Conservation (phyloP, 768 basidiomycete species). For the Russula ochroleuca region DNA sequence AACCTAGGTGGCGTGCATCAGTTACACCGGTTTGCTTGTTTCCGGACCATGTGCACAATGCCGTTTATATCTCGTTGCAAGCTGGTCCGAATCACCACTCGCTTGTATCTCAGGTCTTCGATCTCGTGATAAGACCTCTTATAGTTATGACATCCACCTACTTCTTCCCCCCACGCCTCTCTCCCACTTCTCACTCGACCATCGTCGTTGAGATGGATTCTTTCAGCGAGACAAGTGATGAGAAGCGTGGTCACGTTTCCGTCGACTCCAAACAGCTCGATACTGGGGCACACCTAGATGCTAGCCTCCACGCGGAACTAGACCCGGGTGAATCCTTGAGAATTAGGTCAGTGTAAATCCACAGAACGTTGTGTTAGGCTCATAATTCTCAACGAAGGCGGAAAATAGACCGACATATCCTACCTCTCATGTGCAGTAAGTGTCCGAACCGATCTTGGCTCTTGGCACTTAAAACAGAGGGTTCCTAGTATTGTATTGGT, state of each 20-base stretch:
- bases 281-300: conserved; percentile 55
- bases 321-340: conserved; percentile 50
- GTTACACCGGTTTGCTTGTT: background rate
- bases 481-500: conserved; percentile 53
- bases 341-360: conserved; percentile 38
- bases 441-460: conserved; percentile 22
- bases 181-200: background rate
- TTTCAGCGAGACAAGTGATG: conserved; percentile 16
- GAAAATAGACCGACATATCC: conserved; percentile 64
- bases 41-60: background rate
- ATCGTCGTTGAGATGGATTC: conserved; percentile 11
- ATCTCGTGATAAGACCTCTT: background rate
- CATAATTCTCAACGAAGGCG: conserved; percentile 33
- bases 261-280: conserved; percentile 51
- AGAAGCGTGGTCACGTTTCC: conserved; percentile 30
- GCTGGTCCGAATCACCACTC: background rate
- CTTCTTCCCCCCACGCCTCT: too few species aligned
- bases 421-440: conserved; percentile 71
- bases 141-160: too few species aligned
- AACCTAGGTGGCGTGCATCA: background rate
- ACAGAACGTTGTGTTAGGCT: background rate
- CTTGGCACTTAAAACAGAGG: conserved; percentile 6
- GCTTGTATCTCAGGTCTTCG: background rate
- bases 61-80: background rate
- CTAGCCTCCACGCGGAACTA: conserved; percentile 42